Evolutionary conservation across 1,139 yeast genomes (phyloP), one percentile per base, ranked within the genome.

Genomic region (Geotrichum restrictum): DNA sequence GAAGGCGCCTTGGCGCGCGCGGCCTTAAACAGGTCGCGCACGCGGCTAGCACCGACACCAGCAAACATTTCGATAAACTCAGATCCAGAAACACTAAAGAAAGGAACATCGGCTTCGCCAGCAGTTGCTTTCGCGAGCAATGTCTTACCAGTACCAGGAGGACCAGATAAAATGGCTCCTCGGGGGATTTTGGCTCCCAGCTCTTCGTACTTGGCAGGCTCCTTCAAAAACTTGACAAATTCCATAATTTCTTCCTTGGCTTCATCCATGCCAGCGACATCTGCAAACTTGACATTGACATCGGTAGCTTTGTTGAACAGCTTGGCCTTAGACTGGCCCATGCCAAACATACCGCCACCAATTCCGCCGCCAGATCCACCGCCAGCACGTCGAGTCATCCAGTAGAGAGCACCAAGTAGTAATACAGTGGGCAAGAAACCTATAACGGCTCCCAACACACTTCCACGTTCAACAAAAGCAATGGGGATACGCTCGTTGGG

Each of bases 111-210:
- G 0, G 98, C 98, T 70, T 93, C 98, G 59, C 98, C 98, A 1
- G 98, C 98, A 42, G 98, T 93, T 3, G 98, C 98, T 69, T 88
- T 91, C n/a, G 98, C 98, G 55, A 93, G 74, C 59, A 93, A 74
- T 0, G 98, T 93, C 70, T 93, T 93, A 83, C 98, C 98, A 6
- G 98, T 93, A 76, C 98, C 98, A 48, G 98, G 98, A n/a, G 98
- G 96, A 56, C 98, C 98, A 13, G 96, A 87, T 56, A 94, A 74
- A 59, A 93, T 88, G 11, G 98, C 98, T 63, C 98, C 98, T 67
- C 98, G 82, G 48, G 98, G 98, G 59, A 93, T 94, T 70, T 91
- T 88, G 16, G 98, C 98, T 42, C 98, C 98, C 51, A 93, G 74
- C 58, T 81, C 82, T 67, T 91, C 96, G 68, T 89, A 93, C 67